A percentile compares a stretch with the other conserved stretches of the same genome.
These are phyloP conservation scores for Bremia lactucae DNA, from an alignment of 352 stramenopile genomes.

Conservation along the genomic window DNA sequence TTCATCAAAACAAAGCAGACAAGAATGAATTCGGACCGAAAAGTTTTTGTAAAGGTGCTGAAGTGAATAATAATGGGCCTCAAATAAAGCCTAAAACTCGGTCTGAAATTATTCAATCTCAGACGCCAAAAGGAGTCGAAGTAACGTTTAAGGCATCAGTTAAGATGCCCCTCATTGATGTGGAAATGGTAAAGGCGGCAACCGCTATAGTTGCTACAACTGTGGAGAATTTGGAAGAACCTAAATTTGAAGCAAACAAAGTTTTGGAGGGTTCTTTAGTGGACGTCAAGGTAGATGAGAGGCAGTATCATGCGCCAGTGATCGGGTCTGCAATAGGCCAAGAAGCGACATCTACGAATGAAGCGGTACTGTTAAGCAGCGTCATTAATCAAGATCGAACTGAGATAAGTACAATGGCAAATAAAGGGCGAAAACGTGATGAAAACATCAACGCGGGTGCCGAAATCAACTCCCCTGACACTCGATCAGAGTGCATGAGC, in stretches of 20 bases:
- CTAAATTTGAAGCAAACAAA: background rate
- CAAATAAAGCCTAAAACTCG: background rate
- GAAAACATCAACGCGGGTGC: background rate
- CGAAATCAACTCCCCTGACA: conserved; percentile 1
- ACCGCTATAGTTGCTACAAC: background rate
- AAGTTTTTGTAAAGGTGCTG: background rate
- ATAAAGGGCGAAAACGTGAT: background rate
- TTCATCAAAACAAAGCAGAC: too few species aligned
- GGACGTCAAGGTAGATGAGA: background rate
- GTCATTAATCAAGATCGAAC: background rate
- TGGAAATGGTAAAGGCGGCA: conserved; percentile 1
- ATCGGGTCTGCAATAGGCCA: background rate
- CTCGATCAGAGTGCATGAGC: background rate
- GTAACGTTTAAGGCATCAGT: conserved; percentile 8
- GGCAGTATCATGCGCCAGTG: background rate
- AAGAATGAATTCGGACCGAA: background rate
- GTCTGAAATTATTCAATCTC: background rate
- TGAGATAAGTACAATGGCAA: conserved; percentile 1
- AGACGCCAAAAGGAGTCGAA: conserved; percentile 9
- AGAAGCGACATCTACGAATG: background rate
- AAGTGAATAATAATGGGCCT: conserved; percentile 6
- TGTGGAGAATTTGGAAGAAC: conserved; percentile 1
- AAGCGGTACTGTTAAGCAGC: background rate
- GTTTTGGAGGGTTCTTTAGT: background rate
- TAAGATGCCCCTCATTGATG: conserved; percentile 1